Conservation (phyloP, 305 asterid genomes). For the Fraxinus sp. region DNA sequence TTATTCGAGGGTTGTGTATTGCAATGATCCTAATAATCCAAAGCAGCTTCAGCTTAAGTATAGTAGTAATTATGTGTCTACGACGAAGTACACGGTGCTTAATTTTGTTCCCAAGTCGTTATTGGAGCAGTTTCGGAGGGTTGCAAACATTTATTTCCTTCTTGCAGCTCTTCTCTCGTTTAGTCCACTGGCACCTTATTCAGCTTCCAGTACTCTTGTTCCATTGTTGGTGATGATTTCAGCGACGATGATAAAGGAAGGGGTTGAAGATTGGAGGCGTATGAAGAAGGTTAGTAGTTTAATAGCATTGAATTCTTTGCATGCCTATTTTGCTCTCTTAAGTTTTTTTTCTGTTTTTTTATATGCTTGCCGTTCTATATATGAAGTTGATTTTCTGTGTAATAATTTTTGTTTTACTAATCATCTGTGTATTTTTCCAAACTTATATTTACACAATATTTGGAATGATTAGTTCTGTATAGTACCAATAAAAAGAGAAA, state of each 20-base stretch:
- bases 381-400: not conserved
- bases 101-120: slow-evolving; percentile 88
- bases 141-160: slow-evolving; percentile 83
- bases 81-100: slow-evolving; percentile 74
- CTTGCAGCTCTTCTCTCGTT: slow-evolving; percentile 85
- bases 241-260: slow-evolving; percentile 92
- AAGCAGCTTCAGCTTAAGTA: slow-evolving; percentile 60
- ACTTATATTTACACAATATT: not conserved
- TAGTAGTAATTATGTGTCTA: slow-evolving; percentile 76
- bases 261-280: slow-evolving; percentile 94
- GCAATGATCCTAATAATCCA: slow-evolving; percentile 74
- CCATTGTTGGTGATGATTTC: slow-evolving; percentile 83
- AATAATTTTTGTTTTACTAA: not conserved
- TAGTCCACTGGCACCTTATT: slow-evolving; percentile 76
- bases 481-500: not conserved
- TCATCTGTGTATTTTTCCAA: not conserved
- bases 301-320: not conserved
- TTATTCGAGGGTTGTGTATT: slow-evolving; percentile 72
- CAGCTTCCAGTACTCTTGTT: slow-evolving; percentile 65
- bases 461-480: not conserved
- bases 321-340: not conserved
- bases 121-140: slow-evolving; percentile 98
- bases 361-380: not conserved
- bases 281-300: slow-evolving; percentile 57
- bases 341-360: not conserved